Conservation (phyloP, 768 basidiomycete genomes). For the Psilocybe cubensis region DNA sequence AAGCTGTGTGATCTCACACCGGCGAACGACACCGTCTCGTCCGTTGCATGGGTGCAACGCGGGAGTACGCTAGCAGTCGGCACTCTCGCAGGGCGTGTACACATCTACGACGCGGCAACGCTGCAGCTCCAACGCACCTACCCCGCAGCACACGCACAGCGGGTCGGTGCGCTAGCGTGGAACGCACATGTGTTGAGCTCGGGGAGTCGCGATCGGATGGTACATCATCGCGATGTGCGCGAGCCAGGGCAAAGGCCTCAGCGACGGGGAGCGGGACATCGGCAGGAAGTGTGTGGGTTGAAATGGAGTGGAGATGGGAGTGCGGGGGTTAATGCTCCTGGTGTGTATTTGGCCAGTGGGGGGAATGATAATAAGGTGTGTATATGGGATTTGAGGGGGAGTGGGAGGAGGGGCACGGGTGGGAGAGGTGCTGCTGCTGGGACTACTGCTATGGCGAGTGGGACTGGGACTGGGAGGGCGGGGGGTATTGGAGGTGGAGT, state of each 20-base stretch:
- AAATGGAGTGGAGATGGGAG: conserved; percentile 78
- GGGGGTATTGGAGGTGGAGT: no score
- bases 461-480: no score
- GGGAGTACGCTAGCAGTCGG: conserved; percentile 93
- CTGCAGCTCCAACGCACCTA: conserved; percentile 81
- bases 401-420: conserved; percentile 42
- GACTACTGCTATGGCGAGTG: no score
- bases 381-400: conserved; percentile 90
- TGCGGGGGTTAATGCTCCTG: no score
- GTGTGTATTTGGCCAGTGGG: conserved; percentile 83
- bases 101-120: conserved; percentile 91
- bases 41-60: conserved; percentile 92
- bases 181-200: conserved; percentile 86
- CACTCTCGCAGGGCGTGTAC: conserved; percentile 84
- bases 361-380: conserved; percentile 99
- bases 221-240: conserved; percentile 92
- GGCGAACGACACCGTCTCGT: conserved; percentile 78
- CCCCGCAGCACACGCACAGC: conserved; percentile 80
- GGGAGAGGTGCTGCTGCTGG: no score
- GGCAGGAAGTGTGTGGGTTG: conserved; percentile 95
- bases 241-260: conserved; percentile 68
- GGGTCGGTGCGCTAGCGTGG: conserved; percentile 96
- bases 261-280: conserved; percentile 71
- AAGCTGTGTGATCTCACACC: conserved; percentile 84
- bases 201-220: conserved; percentile 88